A percentile compares a stretch with the other conserved stretches of the same genome.
Conservation (phyloP, 192 early-diverging fungal genomes). For the Coemansia sp. region DNA sequence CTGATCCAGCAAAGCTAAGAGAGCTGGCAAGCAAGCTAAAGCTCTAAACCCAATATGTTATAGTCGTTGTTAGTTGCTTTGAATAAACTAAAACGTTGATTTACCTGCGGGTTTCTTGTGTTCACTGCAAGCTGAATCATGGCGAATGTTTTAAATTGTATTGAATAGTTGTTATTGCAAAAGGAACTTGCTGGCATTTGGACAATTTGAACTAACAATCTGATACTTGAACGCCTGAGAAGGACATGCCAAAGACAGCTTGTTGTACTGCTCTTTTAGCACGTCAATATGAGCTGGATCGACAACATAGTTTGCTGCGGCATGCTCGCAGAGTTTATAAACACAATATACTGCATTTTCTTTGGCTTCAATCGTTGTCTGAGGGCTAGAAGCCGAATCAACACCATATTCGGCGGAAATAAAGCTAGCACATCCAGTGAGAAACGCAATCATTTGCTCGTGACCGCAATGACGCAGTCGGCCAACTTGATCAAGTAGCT, state of each 20-base stretch:
- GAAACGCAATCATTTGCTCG: constrained; percentile 27
- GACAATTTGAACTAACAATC: constrained; percentile 30
- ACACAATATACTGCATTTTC: constrained; percentile 34
- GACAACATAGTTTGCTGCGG: constrained; percentile 30
- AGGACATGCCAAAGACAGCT: constrained; percentile 22
- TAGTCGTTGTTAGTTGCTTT: too few relatives aligned
- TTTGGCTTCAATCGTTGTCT: constrained; percentile 9
- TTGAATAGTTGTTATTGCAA: neutral
- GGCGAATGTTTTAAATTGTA: too few relatives aligned
- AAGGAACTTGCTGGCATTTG: constrained; percentile 24
- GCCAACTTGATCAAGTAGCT: constrained; percentile 22
- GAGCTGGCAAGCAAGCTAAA: constrained; percentile 30
- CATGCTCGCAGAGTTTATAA: constrained; percentile 28
- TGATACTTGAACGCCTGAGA: constrained; percentile 40
- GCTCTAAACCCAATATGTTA: constrained; percentile 15
- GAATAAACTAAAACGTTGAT: neutral
- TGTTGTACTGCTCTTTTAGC: constrained; percentile 19
- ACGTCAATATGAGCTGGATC: constrained; percentile 7
- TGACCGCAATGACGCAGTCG: constrained; percentile 33
- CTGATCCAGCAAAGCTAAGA: constrained; percentile 59
- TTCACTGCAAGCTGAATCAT: too few relatives aligned
- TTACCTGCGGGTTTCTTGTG: too few relatives aligned
- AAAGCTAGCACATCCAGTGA: constrained; percentile 15
- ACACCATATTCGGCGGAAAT: constrained; percentile 19
- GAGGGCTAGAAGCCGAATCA: neutral